A percentile compares a stretch with the other conserved stretches of the same genome.
phyloP scores from a whole-genome alignment of 352 stramenopile genomes.

The Globisporangium canariense region DNA sequence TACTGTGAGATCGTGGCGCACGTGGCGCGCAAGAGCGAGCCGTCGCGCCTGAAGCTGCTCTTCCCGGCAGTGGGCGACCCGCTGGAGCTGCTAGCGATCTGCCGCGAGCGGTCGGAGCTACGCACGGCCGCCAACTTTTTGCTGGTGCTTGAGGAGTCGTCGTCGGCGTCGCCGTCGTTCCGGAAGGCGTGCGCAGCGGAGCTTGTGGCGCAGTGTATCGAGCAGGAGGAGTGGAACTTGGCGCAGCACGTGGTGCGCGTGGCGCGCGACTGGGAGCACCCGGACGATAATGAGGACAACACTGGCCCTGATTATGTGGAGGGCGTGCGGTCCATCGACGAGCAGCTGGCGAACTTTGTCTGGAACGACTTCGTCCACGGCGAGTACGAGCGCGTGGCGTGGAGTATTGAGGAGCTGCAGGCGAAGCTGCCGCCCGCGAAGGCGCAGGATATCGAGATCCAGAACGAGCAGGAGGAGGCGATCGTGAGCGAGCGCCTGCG shows the following conservation, averaged over 20 bases:
- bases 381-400: conserved; percentile 65
- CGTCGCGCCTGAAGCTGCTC: conserved; percentile 62
- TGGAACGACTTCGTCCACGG: conserved; percentile 56
- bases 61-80: conserved; percentile 72
- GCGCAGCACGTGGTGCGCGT: conserved; percentile 79
- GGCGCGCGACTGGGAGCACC: conserved; percentile 71
- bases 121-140: conserved; percentile 82
- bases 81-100: conserved; percentile 56
- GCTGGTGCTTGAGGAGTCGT: conserved; percentile 75
- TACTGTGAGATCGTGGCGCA: conserved; percentile 86
- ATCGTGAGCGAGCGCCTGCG: conserved; percentile 30
- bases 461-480: conserved; percentile 23
- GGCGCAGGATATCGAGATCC: conserved; percentile 18
- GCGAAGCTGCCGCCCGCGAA: conserved; percentile 44
- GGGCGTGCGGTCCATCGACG: conserved; percentile 39
- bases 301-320: conserved; percentile 13
- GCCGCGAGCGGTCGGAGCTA: conserved; percentile 62
- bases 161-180: conserved; percentile 25
- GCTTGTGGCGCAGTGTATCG: conserved; percentile 63
- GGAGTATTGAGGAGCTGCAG: conserved; percentile 58
- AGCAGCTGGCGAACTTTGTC: conserved; percentile 48
- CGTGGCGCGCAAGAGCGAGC: conserved; percentile 81
- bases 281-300: conserved; percentile 16
- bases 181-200: conserved; percentile 60
- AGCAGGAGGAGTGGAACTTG: conserved; percentile 72